Conservation (phyloP, 805 yeast species). For the Candida germanica region DNA sequence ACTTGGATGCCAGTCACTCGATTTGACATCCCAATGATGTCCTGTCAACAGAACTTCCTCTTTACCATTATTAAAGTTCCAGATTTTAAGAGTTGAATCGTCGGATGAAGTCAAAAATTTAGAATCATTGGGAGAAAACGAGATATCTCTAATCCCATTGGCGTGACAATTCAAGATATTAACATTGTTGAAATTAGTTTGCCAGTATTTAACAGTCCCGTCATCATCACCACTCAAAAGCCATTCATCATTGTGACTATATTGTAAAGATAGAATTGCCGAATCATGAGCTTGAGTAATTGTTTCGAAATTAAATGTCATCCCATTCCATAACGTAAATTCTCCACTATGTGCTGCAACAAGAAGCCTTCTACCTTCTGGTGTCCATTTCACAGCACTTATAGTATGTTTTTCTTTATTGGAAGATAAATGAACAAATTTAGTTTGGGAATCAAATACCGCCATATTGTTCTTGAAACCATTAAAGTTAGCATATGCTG, state of each 20-base stretch:
- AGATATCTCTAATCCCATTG: constrained; percentile 80
- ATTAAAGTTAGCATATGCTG: constrained; percentile 45
- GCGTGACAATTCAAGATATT: constrained; percentile 72
- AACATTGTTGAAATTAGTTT: constrained; percentile 95
- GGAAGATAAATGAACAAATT: constrained; percentile 85
- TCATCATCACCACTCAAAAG: constrained; percentile 89
- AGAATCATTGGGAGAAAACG: constrained; percentile 86
- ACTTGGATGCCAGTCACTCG: constrained; percentile 94
- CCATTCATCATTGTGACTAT: constrained; percentile 93
- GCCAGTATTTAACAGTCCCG: constrained; percentile 94
- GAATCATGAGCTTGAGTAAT: constrained; percentile 98
- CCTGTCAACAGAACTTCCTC: constrained; percentile 82
- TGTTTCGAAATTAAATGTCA: constrained; percentile 91
- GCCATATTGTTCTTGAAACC: constrained; percentile 39
- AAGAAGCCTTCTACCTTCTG: constrained; percentile 86
- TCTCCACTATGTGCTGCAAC: constrained; percentile 94
- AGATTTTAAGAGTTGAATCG: constrained; percentile 83
- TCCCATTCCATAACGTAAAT: constrained; percentile 94
- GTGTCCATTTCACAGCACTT: constrained; percentile 91
- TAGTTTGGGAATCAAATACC: constrained; percentile 63
- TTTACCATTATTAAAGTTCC: constrained; percentile 88
- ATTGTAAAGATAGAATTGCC: constrained; percentile 74
- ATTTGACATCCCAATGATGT: constrained; percentile 98
- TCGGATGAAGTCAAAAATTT: constrained; percentile 94
- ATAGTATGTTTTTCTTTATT: constrained; percentile 92